phyloP scores from a whole-genome alignment of 2,329 filamentous ascomycete genomes.

The Ophioceras dolichostomum region DNA sequence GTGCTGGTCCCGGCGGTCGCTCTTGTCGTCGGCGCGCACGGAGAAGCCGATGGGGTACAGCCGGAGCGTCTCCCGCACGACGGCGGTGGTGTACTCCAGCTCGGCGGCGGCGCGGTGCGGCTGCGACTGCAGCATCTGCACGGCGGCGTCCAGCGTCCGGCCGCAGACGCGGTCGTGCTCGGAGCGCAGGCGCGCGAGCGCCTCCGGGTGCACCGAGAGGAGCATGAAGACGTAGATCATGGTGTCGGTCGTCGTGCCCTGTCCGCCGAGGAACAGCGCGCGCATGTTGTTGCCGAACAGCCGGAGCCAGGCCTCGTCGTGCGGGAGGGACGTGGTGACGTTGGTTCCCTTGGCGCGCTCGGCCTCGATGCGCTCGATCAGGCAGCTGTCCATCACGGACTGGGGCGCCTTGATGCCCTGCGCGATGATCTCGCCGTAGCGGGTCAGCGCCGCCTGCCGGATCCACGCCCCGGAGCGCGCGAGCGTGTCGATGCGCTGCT shows the following conservation, averaged over 20 bases:
- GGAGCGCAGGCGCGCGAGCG: conserved; percentile 15
- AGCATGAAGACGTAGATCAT: conserved; percentile 17
- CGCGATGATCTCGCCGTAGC: conserved; percentile 16
- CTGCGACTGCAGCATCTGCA: neutral
- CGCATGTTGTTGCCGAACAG: conserved; percentile 13
- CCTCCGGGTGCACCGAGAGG: conserved; percentile 16
- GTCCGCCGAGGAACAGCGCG: conserved; percentile 24
- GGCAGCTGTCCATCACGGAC: conserved; percentile 2
- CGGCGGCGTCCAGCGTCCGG: conserved; percentile 10
- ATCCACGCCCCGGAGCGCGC: neutral
- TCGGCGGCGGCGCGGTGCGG: neutral
- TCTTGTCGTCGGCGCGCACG: conserved; percentile 17
- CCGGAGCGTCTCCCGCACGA: conserved; percentile 42
- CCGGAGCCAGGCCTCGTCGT: conserved; percentile 1
- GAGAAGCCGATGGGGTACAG: conserved; percentile 38
- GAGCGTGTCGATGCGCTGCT: neutral
- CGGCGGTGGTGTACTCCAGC: conserved; percentile 35
- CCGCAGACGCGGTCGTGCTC: conserved; percentile 39
- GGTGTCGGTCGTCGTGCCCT: conserved; percentile 23
- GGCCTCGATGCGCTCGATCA: conserved; percentile 1
- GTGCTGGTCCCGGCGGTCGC: conserved; percentile 22
- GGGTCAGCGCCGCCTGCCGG: conserved; percentile 5
- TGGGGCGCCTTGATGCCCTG: neutral
- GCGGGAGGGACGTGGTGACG: neutral
- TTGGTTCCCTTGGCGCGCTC: neutral